Percentiles rank a stretch among this genome's conserved stretches.
phyloP scores from a whole-genome alignment of 768 basidiomycete genomes.

The Amanita pseudoporphyria region DNA sequence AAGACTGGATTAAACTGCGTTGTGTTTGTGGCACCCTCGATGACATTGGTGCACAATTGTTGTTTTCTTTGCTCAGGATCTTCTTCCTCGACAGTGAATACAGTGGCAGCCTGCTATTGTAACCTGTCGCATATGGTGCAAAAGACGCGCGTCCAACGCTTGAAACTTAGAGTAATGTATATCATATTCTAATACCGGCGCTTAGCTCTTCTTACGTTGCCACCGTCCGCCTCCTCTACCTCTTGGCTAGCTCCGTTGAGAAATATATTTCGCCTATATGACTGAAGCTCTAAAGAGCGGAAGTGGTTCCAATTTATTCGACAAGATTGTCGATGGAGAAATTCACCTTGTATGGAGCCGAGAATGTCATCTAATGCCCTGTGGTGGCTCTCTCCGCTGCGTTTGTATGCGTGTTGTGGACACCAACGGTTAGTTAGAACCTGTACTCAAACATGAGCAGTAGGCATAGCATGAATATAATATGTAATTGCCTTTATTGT shows the following conservation, averaged over 20 bases:
- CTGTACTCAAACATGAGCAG: conserved; percentile 24
- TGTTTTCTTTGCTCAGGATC: too few relatives aligned
- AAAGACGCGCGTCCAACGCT: too few relatives aligned
- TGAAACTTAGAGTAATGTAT: too few relatives aligned
- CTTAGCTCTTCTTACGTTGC: background rate
- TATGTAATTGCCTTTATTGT: conserved; percentile 56
- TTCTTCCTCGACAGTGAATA: too few relatives aligned
- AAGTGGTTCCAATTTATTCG: background rate
- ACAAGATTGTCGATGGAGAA: background rate
- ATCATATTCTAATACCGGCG: too few relatives aligned
- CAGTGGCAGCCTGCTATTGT: too few relatives aligned
- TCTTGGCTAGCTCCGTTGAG: background rate
- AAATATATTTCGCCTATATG: conserved; percentile 3
- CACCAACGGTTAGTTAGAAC: conserved; percentile 74
- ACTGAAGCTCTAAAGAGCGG: background rate
- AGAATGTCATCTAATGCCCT: conserved; percentile 82
- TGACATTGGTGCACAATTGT: too few relatives aligned
- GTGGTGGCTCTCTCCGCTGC: conserved; percentile 34
- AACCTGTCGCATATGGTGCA: too few relatives aligned
- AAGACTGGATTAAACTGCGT: too few relatives aligned
- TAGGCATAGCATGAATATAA: background rate
- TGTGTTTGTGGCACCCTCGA: too few relatives aligned
- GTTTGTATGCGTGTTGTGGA: conserved; percentile 26
- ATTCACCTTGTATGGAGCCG: conserved; percentile 60
- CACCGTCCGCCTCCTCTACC: background rate